These are phyloP conservation scores for Ramaria sp. DNA, from an alignment of 768 basidiomycete genomes.

Conservation along the genomic window DNA sequence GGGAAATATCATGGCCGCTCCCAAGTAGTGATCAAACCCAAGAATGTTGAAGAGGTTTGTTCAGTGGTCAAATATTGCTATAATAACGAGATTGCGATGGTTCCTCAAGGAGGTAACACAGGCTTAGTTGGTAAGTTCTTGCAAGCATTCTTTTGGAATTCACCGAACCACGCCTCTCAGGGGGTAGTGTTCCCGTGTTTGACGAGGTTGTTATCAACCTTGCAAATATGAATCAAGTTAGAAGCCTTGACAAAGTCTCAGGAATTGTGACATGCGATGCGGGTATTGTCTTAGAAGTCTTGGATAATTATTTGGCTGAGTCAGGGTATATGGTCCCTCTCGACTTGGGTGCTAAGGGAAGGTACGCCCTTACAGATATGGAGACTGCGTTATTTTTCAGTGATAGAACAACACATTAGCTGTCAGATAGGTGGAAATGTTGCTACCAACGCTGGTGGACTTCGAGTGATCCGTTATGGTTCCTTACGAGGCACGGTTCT, in stretches of 20 bases:
- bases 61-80: conserved; percentile 83
- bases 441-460: conserved; percentile 95
- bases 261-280: conserved; percentile 90
- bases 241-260: conserved; percentile 76
- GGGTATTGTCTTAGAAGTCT: conserved; percentile 82
- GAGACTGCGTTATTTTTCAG: not conserved
- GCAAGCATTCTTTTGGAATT: not conserved
- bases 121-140: conserved; percentile 72
- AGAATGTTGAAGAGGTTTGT: conserved; percentile 78
- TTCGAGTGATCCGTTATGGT: conserved; percentile 88
- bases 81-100: conserved; percentile 71
- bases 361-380: conserved; percentile 31
- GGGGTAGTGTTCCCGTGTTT: conserved; percentile 74
- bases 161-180: not conserved
- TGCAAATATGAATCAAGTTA: conserved; percentile 69
- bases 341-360: conserved; percentile 93
- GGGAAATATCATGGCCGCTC: conserved; percentile 83
- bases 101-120: conserved; percentile 98
- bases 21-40: conserved; percentile 81
- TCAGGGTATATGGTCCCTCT: conserved; percentile 94
- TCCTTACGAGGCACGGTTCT: conserved; percentile 91
- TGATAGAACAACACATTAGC: conserved; percentile 28
- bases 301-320: conserved; percentile 78
- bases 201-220: conserved; percentile 85
- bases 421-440: conserved; percentile 98